Conservation (phyloP, 2,329 filamentous ascomycete species). For the Septoria linicola region DNA sequence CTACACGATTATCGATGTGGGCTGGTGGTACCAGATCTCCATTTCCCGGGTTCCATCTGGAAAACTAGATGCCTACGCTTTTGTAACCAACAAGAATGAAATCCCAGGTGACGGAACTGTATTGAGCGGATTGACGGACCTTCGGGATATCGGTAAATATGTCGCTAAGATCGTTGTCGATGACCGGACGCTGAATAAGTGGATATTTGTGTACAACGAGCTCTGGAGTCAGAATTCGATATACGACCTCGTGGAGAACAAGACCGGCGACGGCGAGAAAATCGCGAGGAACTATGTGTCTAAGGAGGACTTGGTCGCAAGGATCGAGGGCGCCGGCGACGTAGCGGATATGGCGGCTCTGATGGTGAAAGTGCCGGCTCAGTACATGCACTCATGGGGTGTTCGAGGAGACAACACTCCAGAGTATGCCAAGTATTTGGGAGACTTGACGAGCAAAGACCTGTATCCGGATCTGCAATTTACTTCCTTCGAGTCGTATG, state of each 20-base stretch:
- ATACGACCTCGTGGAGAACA: constrained; percentile 47
- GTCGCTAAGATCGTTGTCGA: constrained; percentile 54
- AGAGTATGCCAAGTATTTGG: constrained; percentile 54
- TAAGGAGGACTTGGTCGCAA: constrained; percentile 38
- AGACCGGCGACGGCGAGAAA: constrained; percentile 55
- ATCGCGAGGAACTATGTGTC: constrained; percentile 36
- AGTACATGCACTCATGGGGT: constrained; percentile 51
- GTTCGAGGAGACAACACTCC: constrained; percentile 56
- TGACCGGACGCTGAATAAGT: constrained; percentile 54
- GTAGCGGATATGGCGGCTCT: neutral
- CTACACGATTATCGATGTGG: constrained; percentile 59
- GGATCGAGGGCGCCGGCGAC: constrained; percentile 36
- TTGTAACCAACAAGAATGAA: constrained; percentile 38
- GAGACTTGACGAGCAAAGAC: constrained; percentile 50
- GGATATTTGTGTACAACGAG: constrained; percentile 52
- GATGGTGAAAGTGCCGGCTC: constrained; percentile 34
- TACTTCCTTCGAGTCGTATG: constrained; percentile 42
- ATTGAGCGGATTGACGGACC: constrained; percentile 48
- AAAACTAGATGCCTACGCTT: constrained; percentile 44
- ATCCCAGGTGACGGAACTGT: constrained; percentile 50
- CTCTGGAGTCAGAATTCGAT: constrained; percentile 50
- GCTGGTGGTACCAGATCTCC: constrained; percentile 58
- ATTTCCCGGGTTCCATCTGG: constrained; percentile 50
- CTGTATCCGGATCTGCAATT: constrained; percentile 55
- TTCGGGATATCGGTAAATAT: constrained; percentile 55